These are phyloP conservation scores for Hansenula lynferdii DNA, from an alignment of 1,139 yeast genomes.

Conservation along the genomic window DNA sequence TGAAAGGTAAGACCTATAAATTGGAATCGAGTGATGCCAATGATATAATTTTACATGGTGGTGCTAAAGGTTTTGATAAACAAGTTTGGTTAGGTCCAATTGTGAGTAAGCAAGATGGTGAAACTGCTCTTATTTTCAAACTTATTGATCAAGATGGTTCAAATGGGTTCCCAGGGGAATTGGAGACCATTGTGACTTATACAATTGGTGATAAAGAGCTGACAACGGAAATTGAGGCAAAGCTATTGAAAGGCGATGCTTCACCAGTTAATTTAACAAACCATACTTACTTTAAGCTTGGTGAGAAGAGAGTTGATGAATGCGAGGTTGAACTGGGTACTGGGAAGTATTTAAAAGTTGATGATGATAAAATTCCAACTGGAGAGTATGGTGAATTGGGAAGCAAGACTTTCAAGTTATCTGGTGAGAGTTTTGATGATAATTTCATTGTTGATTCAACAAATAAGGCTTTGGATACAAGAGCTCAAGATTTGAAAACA, in stretches of 20 bases:
- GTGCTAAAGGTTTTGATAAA: constrained; percentile 48
- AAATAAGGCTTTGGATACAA: background rate
- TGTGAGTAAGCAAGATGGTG: constrained; percentile 26
- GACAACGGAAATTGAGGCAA: constrained; percentile 45
- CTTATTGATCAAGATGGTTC: constrained; percentile 40
- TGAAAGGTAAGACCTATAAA: constrained; percentile 37
- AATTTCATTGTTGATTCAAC: background rate
- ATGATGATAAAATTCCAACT: constrained; percentile 8
- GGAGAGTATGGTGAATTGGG: constrained; percentile 2
- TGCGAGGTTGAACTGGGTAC: constrained; percentile 14
- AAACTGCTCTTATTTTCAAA: constrained; percentile 35
- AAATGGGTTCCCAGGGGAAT: constrained; percentile 55
- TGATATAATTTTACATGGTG: constrained; percentile 45
- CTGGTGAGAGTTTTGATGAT: background rate
- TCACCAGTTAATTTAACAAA: constrained; percentile 60
- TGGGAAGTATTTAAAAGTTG: constrained; percentile 7
- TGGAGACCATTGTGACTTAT: constrained; percentile 40
- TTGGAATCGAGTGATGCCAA: constrained; percentile 40
- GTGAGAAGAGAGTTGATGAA: constrained; percentile 21
- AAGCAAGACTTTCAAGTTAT: background rate
- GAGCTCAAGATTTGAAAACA: background rate
- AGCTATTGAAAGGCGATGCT: constrained; percentile 30
- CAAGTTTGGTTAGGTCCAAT: constrained; percentile 47
- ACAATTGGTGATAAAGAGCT: constrained; percentile 28
- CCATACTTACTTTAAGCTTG: constrained; percentile 54